Evolutionary conservation across 1,139 yeast species (phyloP).

Genomic region (Saccharomyces hybrid): DNA sequence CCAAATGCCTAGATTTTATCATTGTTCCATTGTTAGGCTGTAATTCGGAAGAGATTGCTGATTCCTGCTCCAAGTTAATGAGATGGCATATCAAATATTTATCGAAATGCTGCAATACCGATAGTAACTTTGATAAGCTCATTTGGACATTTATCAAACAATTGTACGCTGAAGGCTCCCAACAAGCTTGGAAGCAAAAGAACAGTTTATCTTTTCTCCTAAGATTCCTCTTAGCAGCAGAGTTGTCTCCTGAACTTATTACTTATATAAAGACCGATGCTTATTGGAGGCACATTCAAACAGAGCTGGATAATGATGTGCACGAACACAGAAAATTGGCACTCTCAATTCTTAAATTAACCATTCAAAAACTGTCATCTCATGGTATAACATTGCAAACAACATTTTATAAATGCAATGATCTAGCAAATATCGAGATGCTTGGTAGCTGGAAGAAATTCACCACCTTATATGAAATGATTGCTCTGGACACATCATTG

Average conservation of each 20-base stretch:
- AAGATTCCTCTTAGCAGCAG: slow-evolving; percentile 37
- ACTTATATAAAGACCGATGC: slow-evolving; percentile 32
- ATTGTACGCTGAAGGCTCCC: slow-evolving; percentile 28
- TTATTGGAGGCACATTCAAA: slow-evolving; percentile 58
- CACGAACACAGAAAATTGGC: slow-evolving; percentile 70
- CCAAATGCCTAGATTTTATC: slow-evolving; percentile 11
- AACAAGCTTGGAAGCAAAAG: slow-evolving; percentile 32
- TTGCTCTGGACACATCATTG: slow-evolving; percentile 78
- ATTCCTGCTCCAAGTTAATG: slow-evolving; percentile 17
- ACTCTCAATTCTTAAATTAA: slow-evolving; percentile 57
- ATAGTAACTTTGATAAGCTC: slow-evolving; percentile 16
- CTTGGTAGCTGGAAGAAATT: slow-evolving; percentile 63
- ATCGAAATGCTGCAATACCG: slow-evolving; percentile 6
- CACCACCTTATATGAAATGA: slow-evolving; percentile 67
- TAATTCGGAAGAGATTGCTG: slow-evolving; percentile 15
- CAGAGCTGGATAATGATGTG: slow-evolving; percentile 46
- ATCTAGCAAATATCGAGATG: slow-evolving; percentile 27
- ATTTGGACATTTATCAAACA: slow-evolving; percentile 43
- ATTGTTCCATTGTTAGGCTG: slow-evolving; percentile 16
- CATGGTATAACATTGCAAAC: slow-evolving; percentile 16
- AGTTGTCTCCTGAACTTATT: slow-evolving; percentile 31
- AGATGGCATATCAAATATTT: slow-evolving; percentile 23
- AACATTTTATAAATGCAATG: slow-evolving; percentile 44
- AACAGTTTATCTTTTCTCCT: slow-evolving; percentile 51
- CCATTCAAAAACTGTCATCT: slow-evolving; percentile 38